Evolutionary conservation across 495 filamentous ascomycete genomes (phyloP).

Genomic region (Tuber magnatum): DNA sequence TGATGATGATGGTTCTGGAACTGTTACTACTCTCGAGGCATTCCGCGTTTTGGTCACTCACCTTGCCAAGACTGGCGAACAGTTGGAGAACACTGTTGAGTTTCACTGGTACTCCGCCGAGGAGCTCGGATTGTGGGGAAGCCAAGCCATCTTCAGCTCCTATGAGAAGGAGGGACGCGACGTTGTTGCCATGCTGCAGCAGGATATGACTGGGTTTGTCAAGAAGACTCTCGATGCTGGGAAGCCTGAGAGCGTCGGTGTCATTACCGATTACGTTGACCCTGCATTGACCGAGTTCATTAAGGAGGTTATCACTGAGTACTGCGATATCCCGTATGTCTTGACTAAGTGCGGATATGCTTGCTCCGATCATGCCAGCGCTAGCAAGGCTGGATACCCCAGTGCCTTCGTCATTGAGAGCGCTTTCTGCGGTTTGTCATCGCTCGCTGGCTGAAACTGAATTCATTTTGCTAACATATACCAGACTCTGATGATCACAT

Average conservation of each 20-base stretch:
- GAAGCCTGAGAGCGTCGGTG: conserved; percentile 75
- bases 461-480: conserved; percentile 53
- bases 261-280: conserved; percentile 91
- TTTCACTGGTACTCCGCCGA: conserved; percentile 96
- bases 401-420: conserved; percentile 89
- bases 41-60: conserved; percentile 57
- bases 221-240: conserved; percentile 77
- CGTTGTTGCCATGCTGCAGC: conserved; percentile 96
- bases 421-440: conserved; percentile 25
- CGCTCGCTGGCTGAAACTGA: not conserved
- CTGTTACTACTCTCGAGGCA: conserved; percentile 70
- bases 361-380: conserved; percentile 95
- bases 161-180: conserved; percentile 70
- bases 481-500: conserved; percentile 80
- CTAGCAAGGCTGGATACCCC: conserved; percentile 89
- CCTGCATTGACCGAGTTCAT: conserved; percentile 77
- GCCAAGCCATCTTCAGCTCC: conserved; percentile 73
- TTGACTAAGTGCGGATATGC: conserved; percentile 95
- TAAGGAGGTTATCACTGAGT: conserved; percentile 78
- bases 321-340: conserved; percentile 83
- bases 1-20: conserved; percentile 69
- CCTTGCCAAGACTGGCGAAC: conserved; percentile 50
- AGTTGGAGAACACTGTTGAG: conserved; percentile 72
- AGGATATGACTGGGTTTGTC: conserved; percentile 96
- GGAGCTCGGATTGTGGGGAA: conserved; percentile 77